Percentiles rank a stretch among this genome's conserved stretches.
Conservation (phyloP, 2,329 filamentous ascomycete species). For the Penicillium hordei region DNA sequence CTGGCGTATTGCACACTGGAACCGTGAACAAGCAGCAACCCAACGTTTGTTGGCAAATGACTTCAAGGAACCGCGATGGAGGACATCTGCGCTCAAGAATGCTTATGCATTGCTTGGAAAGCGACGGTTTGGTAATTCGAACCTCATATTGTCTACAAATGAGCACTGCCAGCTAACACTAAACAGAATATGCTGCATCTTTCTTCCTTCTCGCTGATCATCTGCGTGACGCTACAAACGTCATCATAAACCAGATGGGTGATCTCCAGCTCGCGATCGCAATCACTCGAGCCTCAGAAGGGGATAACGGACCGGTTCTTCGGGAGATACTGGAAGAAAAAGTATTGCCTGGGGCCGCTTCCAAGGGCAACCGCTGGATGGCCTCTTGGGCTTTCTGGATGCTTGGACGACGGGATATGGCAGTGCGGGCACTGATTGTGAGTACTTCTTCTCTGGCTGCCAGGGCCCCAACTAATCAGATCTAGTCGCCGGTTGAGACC, state of each 20-base stretch:
- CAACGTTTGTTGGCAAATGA: slow-evolving; percentile 82
- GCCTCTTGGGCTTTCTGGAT: slow-evolving; percentile 97
- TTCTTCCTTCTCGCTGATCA: slow-evolving; percentile 92
- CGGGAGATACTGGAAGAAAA: slow-evolving; percentile 74
- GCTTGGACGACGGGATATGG: slow-evolving; percentile 75
- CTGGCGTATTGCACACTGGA: slow-evolving; percentile 92
- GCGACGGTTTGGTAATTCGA: slow-evolving; percentile 68
- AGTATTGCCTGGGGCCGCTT: slow-evolving; percentile 72
- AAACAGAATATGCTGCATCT: slow-evolving; percentile 83
- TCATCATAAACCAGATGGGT: slow-evolving; percentile 81
- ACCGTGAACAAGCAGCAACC: slow-evolving; percentile 80
- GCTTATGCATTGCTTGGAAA: slow-evolving; percentile 93
- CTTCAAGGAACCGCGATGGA: slow-evolving; percentile 84
- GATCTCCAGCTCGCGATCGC: slow-evolving; percentile 89
- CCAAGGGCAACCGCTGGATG: slow-evolving; percentile 87
- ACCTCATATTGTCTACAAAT: background rate
- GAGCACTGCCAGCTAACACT: slow-evolving; percentile 5
- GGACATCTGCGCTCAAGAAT: slow-evolving; percentile 87
- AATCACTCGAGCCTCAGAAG: slow-evolving; percentile 83
- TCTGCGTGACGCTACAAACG: slow-evolving; percentile 78
- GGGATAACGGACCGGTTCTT: slow-evolving; percentile 74
- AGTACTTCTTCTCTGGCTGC: slow-evolving; percentile 33
- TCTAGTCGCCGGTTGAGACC: slow-evolving; percentile 72
- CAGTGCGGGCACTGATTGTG: slow-evolving; percentile 79
- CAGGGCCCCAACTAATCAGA: background rate